These are phyloP conservation scores for Arachis stenosperma DNA, from an alignment of 306 rosid species.

Conservation along the genomic window DNA sequence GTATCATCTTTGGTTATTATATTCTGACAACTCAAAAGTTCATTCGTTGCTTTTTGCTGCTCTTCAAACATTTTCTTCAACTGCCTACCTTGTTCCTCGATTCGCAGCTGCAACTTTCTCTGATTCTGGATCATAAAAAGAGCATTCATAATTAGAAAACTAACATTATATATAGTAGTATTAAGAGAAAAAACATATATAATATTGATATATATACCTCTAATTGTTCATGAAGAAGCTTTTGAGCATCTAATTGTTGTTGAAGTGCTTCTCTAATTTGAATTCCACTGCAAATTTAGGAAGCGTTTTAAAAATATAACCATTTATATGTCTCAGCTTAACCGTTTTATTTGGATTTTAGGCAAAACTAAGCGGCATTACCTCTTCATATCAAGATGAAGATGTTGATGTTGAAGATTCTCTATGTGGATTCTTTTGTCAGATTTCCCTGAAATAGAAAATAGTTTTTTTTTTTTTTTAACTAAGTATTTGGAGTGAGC, in stretches of 20 bases:
- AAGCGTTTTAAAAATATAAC: too few relatives aligned
- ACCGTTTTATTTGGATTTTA: background rate
- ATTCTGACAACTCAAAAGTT: constrained; percentile 35
- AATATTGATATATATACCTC: constrained; percentile 56
- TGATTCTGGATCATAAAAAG: constrained; percentile 50
- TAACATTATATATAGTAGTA: background rate
- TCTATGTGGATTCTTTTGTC: constrained; percentile 52
- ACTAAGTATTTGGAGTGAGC: too few relatives aligned
- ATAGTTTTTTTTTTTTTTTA: background rate
- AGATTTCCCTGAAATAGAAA: constrained; percentile 66
- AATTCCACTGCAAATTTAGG: constrained; percentile 56
- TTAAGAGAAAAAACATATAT: constrained; percentile 5
- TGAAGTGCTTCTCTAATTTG: constrained; percentile 87
- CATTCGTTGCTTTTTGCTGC: constrained; percentile 48
- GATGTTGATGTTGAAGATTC: constrained; percentile 51
- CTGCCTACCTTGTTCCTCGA: constrained; percentile 68
- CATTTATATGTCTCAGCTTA: too few relatives aligned
- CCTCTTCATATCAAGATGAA: constrained; percentile 68
- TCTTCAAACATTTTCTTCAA: constrained; percentile 57
- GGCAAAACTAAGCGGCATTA: constrained; percentile 39
- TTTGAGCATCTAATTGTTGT: constrained; percentile 85
- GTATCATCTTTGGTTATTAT: constrained; percentile 28
- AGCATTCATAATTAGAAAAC: background rate
- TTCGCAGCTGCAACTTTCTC: constrained; percentile 48
- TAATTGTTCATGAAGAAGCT: constrained; percentile 87